A percentile compares a stretch with the other conserved stretches of the same genome.
These are phyloP conservation scores for Candida cerambycidarum DNA, from an alignment of 805 yeast species.

Conservation along the genomic window DNA sequence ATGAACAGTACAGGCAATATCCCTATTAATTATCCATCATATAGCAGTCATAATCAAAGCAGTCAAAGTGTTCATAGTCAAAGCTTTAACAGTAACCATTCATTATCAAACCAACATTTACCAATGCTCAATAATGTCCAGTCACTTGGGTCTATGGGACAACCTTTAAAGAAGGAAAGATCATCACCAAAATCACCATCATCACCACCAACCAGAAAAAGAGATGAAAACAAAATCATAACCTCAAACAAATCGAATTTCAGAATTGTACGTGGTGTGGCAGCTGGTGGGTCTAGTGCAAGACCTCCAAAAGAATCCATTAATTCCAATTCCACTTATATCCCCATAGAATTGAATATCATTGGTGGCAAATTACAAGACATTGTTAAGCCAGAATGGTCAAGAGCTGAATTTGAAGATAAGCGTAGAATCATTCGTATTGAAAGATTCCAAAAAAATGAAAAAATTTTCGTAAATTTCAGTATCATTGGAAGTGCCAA, in stretches of 20 bases:
- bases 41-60: background rate
- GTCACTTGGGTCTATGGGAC: background rate
- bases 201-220: constrained; percentile 5
- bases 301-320: constrained; percentile 50
- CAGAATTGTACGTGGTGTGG: constrained; percentile 54
- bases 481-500: constrained; percentile 52
- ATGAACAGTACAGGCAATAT: background rate
- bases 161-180: constrained; percentile 3
- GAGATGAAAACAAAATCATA: constrained; percentile 15
- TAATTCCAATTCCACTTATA: constrained; percentile 26
- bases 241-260: constrained; percentile 21
- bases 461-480: constrained; percentile 48
- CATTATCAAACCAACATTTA: background rate
- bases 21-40: background rate
- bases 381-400: constrained; percentile 55
- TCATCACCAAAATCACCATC: constrained; percentile 7
- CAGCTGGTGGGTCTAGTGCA: constrained; percentile 57
- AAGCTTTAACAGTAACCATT: constrained; percentile 1
- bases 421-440: constrained; percentile 57
- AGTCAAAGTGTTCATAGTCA: background rate
- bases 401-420: constrained; percentile 43
- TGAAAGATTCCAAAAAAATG: constrained; percentile 52
- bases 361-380: constrained; percentile 46
- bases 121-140: constrained; percentile 2
- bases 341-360: constrained; percentile 51